Base-by-base conservation (phyloP, 2,329 filamentous ascomycete species). In the Diplodia scrobiculata region DNA sequence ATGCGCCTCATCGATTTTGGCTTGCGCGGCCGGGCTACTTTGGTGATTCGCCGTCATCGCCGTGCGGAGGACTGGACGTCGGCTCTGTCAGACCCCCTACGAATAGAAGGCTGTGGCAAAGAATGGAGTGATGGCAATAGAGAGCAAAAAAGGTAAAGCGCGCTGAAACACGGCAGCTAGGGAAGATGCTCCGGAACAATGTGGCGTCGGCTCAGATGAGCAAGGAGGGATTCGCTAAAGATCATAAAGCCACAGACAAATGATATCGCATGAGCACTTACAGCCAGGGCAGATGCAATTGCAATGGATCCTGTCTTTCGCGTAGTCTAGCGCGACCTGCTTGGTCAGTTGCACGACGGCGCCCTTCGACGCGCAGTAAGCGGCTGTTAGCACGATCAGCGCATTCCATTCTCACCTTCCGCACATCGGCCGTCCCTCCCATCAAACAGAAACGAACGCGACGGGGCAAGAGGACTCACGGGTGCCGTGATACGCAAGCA, bases 331-430 rank as follows among this genome's bases (percentile, higher is more conserved):
- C 1, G 80, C 79, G n/a, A 81, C 73, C 63, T 79, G 75, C 62
- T 79, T 80, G 7, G 81, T 83, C 52, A 84, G 73, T 50, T 78
- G 74, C 10, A 79, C 73, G 6, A 82, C 80, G 0, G 80, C 82
- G 10, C 79, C 79, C 68, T 84, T 84, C 50, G 76, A 79, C 2
- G 81, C 79, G 63, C 78, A 80, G 69, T 84, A 84, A 19, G 74
- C 73, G 29, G 77, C 75, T 73, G 69, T 41, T 38, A 6, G 25
- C 5, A 1, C 10, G 17, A 48, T 34, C 17, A n/a, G 29, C 52
- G 11, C 51, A 45, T 45, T 45, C 17, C 41, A 17, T 25, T 11
- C 48, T 55, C 45, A 45, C 11, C 48, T 53, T 51, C 45, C n/a
- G 25, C 27, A 32, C 36, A 21, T 14, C 59, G 14, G 9, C 55